Evolutionary conservation across 1,284 basidiomycete genomes (phyloP).

Genomic region (Boletus smithii): DNA sequence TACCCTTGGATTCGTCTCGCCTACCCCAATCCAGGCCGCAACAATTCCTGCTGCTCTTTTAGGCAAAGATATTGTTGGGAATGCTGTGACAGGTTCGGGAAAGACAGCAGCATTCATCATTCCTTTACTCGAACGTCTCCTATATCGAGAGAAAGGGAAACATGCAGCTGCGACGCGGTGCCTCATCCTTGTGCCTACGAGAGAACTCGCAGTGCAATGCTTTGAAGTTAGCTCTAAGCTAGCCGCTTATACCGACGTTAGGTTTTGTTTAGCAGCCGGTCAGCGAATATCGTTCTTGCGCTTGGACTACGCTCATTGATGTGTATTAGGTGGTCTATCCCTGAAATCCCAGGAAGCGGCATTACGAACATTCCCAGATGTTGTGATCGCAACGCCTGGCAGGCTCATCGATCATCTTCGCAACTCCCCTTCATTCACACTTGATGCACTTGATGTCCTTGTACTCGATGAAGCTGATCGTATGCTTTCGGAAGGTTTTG

Average conservation of each 20-base stretch:
- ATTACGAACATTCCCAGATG: slow-evolving; percentile 83
- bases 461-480: slow-evolving; percentile 97
- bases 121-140: slow-evolving; percentile 87
- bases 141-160: slow-evolving; percentile 85
- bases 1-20: slow-evolving; percentile 75
- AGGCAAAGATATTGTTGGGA: slow-evolving; percentile 94
- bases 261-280: slow-evolving; percentile 88
- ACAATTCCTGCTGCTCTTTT: slow-evolving; percentile 91
- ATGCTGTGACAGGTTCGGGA: slow-evolving; percentile 92
- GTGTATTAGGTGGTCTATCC: slow-evolving; percentile 75
- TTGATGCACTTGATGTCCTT: slow-evolving; percentile 91
- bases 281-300: slow-evolving; percentile 4
- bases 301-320: slow-evolving; percentile 15
- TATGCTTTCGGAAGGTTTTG: slow-evolving; percentile 97
- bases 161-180: slow-evolving; percentile 90
- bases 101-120: slow-evolving; percentile 97
- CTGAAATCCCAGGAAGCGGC: slow-evolving; percentile 86
- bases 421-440: slow-evolving; percentile 91
- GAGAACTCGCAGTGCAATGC: slow-evolving; percentile 93
- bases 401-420: slow-evolving; percentile 95
- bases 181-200: slow-evolving; percentile 87
- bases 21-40: slow-evolving; percentile 93
- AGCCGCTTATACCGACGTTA: slow-evolving; percentile 83
- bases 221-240: slow-evolving; percentile 87
- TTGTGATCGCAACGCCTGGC: slow-evolving; percentile 93